Base-by-base conservation (phyloP, 73 alveolate species). In the Paramecium sexaurelia region DNA sequence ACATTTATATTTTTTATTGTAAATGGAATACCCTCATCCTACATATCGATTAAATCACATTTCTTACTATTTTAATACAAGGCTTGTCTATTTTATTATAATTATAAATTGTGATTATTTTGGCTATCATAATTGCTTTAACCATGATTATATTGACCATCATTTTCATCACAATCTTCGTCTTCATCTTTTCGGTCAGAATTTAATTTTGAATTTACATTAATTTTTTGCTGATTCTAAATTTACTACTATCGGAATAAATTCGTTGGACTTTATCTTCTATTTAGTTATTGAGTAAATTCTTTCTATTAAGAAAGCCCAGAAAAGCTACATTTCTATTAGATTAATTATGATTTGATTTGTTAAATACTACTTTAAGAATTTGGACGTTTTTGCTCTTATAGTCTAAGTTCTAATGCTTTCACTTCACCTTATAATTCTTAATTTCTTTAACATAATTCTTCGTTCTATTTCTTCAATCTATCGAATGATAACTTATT, bases 401-500 rank as follows among this genome's bases (percentile, higher is more conserved):
- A n/a, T 15, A 75, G 9, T 66, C 94, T 91, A 91, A 55, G 89
- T 66, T 86, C 97, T 88, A 90, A 91, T 67, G 88, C 92, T 87
- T 96, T 95, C 73, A 95, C 90, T 71, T 95, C 96, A 27, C 95
- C 92, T 85, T 92, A 88, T 32, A 95, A 92, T 87, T 96, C 98
- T 55, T 95, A 93, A 84, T 96, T 95, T 89, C 95, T 95, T 92
- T 89, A 85, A 73, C 32, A 85, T 15, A 96, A 71, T 56, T 96
- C 99, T 68, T 95, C 98, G 24, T 95, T 75, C 85, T 94, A 95
- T 82, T 97, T 95, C 92, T 96, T 96, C 55, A 96, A 83, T 66
- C 98, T 96, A 67, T 96, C 99, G 87, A 92, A 92, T 4, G 97
- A 96, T 55, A 95, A 92, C 88, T 96, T 97, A 94, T 96, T 95